A percentile compares a stretch with the other conserved stretches of the same genome.
These are phyloP conservation scores for Monosporozyma solicola DNA, from an alignment of 805 yeast species.

Conservation along the genomic window DNA sequence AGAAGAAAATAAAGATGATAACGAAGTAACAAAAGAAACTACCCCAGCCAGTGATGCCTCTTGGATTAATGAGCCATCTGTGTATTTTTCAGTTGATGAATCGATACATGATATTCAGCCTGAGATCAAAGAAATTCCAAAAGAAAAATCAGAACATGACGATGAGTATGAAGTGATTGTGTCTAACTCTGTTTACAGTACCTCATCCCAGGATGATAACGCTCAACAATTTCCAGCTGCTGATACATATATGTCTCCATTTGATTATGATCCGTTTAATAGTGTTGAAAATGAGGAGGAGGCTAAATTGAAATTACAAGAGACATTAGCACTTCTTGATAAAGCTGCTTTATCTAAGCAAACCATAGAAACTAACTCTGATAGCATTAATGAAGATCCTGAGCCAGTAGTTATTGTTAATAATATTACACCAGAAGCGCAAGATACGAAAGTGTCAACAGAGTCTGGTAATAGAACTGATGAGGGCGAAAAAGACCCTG, in stretches of 20 bases:
- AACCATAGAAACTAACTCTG: not conserved
- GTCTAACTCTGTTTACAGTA: conserved; percentile 18
- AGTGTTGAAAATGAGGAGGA: not conserved
- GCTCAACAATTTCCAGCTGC: conserved; percentile 2
- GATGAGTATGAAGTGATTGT: conserved; percentile 13
- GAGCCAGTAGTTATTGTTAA: not conserved
- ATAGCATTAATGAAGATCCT: not conserved
- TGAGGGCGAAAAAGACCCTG: not conserved
- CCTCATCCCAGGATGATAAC: conserved; percentile 17
- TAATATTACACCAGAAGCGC: not conserved
- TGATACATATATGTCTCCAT: conserved; percentile 17
- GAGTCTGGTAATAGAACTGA: not conserved
- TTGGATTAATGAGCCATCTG: conserved; percentile 7
- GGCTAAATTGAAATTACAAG: not conserved
- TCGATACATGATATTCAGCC: not conserved
- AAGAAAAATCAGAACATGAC: not conserved
- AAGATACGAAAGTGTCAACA: not conserved
- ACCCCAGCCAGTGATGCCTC: not conserved
- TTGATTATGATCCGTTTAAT: conserved; percentile 14
- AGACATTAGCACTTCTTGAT: not conserved
- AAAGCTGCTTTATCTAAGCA: not conserved
- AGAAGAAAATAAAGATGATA: not conserved
- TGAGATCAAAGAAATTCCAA: not conserved
- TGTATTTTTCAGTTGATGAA: conserved; percentile 14
- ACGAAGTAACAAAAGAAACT: not conserved